These are phyloP conservation scores for Botrytis cinerea DNA, from an alignment of 2,329 filamentous ascomycete genomes.

Conservation along the genomic window DNA sequence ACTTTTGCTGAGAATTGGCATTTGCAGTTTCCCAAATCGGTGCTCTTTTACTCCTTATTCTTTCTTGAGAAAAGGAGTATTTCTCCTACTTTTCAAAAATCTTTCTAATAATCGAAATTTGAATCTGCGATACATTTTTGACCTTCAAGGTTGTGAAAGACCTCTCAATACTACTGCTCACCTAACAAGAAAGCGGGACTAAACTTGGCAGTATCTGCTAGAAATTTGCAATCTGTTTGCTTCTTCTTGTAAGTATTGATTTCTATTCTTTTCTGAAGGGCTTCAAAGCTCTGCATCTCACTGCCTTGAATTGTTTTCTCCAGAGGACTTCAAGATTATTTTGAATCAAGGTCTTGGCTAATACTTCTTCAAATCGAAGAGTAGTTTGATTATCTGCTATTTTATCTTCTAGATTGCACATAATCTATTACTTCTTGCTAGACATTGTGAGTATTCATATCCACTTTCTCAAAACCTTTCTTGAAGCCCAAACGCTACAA, in stretches of 20 bases:
- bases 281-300: background rate
- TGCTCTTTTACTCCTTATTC: background rate
- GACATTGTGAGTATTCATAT: background rate
- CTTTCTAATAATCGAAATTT: background rate
- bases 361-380: background rate
- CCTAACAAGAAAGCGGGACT: background rate
- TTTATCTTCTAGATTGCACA: background rate
- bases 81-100: background rate
- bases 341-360: background rate
- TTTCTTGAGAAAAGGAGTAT: background rate
- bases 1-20: background rate
- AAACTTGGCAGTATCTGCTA: background rate
- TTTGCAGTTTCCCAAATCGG: background rate
- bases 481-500: background rate
- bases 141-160: background rate
- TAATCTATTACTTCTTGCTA: background rate
- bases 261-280: background rate
- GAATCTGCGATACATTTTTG: background rate
- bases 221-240: rapidly evolving
- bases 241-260: background rate
- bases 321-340: background rate
- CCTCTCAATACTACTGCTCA: background rate
- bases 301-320: background rate
- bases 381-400: background rate
- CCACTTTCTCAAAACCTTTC: rapidly evolving